Evolutionary conservation across 805 yeast species (phyloP), one percentile per base, ranked within the genome.

Genomic region (Candida rishiriensis): DNA sequence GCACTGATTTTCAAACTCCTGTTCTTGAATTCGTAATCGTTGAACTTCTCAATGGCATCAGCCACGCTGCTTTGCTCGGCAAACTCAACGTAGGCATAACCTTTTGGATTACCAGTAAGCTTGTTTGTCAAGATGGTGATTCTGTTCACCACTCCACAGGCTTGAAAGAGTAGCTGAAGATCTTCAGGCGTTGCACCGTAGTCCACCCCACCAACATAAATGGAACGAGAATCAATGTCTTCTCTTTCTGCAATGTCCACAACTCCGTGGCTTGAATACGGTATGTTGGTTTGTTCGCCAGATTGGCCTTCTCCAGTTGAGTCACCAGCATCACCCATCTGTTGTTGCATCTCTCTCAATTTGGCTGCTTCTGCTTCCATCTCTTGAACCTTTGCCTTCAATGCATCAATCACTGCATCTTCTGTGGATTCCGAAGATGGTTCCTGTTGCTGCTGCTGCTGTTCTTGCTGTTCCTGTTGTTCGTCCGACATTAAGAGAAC

Each of bases 141-240:
- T 54, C 96, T 75, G 57, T 85, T 82, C 42, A 88, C 85, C 7
- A 78, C 72, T 1, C 96, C 96, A 38, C 80, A 79, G 3, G 75
- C 60, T 42, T 79, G 73, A 64, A 88, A 88, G 55, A 80, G 85
- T 48, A 80, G 74, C 55, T 86, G 91, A 33, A 88, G 70, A 53
- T 88, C 95, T 52, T 82, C 82, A 21, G 95, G 90, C 8, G 87
- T 79, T 14, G 90, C 65, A 10, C 76, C 83, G 60, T 83, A 87
- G 58, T 88, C 96, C 21, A 88, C 93, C 55, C 85, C 86, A 3
- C 95, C 95, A 18, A 88, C 89, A 64, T 81, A 88, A 17, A 88
- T 72, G 3, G 89, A 81, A 49, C 89, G 75, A 3, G 84, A 71
- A 60, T 88, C 96, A n/a, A 81, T 73, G 43, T 83, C 89, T 52